Base-by-base conservation (phyloP, 495 filamentous ascomycete genomes). In the Friedmanniomyces simplex region DNA sequence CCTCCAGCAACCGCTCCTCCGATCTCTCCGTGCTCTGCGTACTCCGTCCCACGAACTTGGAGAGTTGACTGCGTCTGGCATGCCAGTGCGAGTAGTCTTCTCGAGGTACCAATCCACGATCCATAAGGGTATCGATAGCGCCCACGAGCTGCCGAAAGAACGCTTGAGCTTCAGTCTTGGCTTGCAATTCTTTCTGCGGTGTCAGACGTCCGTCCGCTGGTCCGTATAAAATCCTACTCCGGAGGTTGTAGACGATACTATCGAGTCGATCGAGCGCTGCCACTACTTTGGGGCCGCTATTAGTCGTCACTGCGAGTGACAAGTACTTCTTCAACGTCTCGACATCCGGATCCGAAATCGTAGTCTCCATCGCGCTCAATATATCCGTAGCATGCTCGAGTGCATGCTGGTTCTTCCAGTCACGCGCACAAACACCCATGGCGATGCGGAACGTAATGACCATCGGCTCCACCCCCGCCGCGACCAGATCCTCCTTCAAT, bases 401-500 rank as follows among this genome's bases (percentile, higher is more conserved):
- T 5, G 80, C 76, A 37, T 79, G 75, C n/a, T 62, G 66, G 69
- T 94, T 95, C 24, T 79, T 77, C 57, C 77, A 79, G 72, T 95
- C 88, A 41, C 84, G 75, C 20, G 74, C 71, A 66, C 89, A 95
- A 42, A 75, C 71, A 39, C 72, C 75, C 66, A 95, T 77, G 28
- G 83, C 88, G 37, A 88, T 79, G 49, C 82, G 80, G 71, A 91
- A 88, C 18, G 79, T 80, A 47, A 79, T 78, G 4, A 68, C 60
- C 18, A 18, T 52, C 10, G 67, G 69, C 20, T 77, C 53, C 26
- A 72, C 36, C 6, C 69, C 61, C 2, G 56, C 50, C 7, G 77
- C 73, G 7, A 68, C 22, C 54, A 76, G 66, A 50, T 75, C 68
- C n/a, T 77, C 66, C 7, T 69, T 66, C n/a, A 95, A 59, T 4